These are phyloP conservation scores for Podaxis sp. DNA, from an alignment of 768 basidiomycete species.

Conservation along the genomic window DNA sequence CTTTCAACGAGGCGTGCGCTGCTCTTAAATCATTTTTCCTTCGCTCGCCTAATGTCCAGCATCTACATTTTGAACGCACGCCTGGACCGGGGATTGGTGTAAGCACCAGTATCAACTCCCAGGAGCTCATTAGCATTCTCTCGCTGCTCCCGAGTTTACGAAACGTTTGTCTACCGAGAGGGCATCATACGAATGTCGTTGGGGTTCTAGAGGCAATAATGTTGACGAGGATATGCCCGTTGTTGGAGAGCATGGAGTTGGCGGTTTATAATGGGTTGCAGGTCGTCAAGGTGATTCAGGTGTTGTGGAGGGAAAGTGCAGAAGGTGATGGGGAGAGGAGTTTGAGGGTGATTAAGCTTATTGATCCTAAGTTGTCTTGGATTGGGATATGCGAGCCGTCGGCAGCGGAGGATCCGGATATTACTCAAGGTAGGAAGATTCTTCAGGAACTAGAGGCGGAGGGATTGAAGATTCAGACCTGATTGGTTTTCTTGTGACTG, in stretches of 20 bases:
- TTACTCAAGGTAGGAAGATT: not conserved
- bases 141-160: constrained; percentile 2
- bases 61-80: constrained; percentile 3
- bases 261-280: constrained; percentile 5
- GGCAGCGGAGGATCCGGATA: constrained; percentile 1
- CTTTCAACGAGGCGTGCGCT: constrained; percentile 2
- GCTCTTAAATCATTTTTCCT: constrained; percentile 9
- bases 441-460: not conserved
- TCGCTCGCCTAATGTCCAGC: not conserved
- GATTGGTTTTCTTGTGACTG: not conserved
- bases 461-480: not conserved
- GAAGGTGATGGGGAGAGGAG: not conserved
- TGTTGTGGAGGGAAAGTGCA: constrained; percentile 1
- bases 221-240: not conserved
- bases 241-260: constrained; percentile 4
- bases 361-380: constrained; percentile 9
- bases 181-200: constrained; percentile 6
- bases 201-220: not conserved
- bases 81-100: constrained; percentile 1
- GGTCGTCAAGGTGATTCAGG: constrained; percentile 5
- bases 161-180: not conserved
- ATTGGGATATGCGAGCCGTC: constrained; percentile 5
- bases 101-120: constrained; percentile 12
- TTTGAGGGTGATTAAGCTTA: not conserved
- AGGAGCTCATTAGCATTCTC: constrained; percentile 6